phyloP scores from a whole-genome alignment of 805 yeast genomes.

The Wickerhamiella cacticola region DNA sequence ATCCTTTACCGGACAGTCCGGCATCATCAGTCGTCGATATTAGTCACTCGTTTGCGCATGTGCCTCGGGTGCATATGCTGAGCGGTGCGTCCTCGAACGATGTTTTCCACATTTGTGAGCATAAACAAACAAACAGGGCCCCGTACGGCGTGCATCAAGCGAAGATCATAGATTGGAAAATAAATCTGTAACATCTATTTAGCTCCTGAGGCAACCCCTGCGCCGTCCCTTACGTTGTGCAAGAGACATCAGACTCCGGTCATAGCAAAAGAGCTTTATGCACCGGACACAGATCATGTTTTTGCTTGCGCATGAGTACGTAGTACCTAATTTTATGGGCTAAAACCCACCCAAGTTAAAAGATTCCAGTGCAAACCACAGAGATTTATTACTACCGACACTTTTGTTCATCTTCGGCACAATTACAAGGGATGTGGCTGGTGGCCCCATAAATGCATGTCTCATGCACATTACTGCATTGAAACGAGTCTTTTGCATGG shows the following conservation, averaged over 20 bases:
- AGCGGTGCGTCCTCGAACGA: neutral
- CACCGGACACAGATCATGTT: neutral
- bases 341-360: no score
- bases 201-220: neutral
- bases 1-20: no score
- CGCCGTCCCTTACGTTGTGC: constrained; percentile 1
- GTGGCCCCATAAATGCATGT: constrained; percentile 1
- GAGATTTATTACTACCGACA: no score
- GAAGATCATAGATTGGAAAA: no score
- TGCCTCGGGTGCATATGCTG: neutral
- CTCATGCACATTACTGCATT: neutral
- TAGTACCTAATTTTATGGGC: no score
- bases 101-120: neutral
- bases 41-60: constrained; percentile 1
- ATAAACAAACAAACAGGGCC: neutral
- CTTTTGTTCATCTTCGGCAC: no score
- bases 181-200: neutral
- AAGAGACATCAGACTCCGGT: neutral
- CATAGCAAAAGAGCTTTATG: neutral
- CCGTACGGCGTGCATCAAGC: no score
- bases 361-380: no score
- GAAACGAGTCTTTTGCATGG: neutral
- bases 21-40: no score
- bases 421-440: no score
- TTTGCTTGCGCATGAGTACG: neutral